Evolutionary conservation across 176 grass and related monocot species (phyloP).

Genomic region (Rhipidocladum racemiflorum): DNA sequence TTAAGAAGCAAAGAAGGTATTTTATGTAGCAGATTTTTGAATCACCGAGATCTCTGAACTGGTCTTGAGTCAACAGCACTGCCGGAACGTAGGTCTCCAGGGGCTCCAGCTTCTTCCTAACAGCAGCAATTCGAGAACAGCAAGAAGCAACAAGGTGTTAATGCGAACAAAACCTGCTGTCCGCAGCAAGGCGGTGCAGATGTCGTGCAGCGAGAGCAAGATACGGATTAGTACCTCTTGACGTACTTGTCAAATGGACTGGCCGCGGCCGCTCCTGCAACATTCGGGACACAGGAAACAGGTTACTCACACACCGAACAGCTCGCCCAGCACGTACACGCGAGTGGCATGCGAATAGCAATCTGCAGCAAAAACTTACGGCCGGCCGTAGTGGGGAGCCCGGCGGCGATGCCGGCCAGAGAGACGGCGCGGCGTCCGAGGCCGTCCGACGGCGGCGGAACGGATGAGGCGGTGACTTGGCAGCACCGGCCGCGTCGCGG

Average conservation of each 20-base stretch:
- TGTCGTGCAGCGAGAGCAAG: neutral
- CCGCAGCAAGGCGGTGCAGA: neutral
- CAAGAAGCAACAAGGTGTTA: neutral
- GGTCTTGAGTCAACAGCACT: constrained; percentile 73
- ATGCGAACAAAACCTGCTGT: neutral
- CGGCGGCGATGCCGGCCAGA: constrained; percentile 36
- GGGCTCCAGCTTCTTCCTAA: constrained; percentile 93
- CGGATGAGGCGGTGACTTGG: neutral
- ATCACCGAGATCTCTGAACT: constrained; percentile 77
- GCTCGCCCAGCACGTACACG: neutral
- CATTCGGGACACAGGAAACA: neutral
- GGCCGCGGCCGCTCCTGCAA: constrained; percentile 49
- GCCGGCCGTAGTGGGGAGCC: constrained; percentile 18
- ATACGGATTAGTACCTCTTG: constrained; percentile 44
- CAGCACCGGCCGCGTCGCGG: neutral
- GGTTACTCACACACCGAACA: neutral
- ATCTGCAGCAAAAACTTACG: constrained; percentile 8
- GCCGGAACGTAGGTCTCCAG: constrained; percentile 78
- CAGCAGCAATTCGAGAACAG: constrained; percentile 4
- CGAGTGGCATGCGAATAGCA: neutral
- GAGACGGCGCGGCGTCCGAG: constrained; percentile 42
- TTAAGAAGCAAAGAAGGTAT: neutral
- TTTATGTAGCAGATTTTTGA: neutral
- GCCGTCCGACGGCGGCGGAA: neutral
- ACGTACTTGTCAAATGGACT: constrained; percentile 83